These are phyloP conservation scores for Aspergillus glaucus DNA, from an alignment of 2,329 filamentous ascomycete genomes.

Conservation along the genomic window DNA sequence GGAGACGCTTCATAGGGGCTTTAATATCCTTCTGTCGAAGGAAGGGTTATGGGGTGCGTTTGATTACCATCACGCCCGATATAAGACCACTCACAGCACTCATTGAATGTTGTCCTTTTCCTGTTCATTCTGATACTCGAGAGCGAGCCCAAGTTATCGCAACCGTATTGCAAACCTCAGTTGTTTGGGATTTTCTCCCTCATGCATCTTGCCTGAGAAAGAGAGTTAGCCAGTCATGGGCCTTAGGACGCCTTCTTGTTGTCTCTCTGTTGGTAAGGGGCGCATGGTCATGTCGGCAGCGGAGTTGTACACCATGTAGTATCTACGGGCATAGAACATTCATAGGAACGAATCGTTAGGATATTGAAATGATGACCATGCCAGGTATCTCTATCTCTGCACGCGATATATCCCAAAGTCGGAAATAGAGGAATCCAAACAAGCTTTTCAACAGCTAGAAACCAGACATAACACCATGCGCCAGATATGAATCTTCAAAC, in stretches of 20 bases:
- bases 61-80: neutral
- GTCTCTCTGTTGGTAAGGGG: conserved; percentile 3
- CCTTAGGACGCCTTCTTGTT: conserved; percentile 2
- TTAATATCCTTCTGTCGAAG: conserved; percentile 1
- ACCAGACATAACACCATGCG: conserved; percentile 35
- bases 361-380: neutral
- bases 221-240: too few relatives aligned
- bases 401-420: conserved; percentile 2
- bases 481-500: conserved; percentile 23
- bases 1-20: conserved; percentile 3
- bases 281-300: conserved; percentile 7
- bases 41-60: neutral
- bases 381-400: neutral
- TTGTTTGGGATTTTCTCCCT: too few relatives aligned
- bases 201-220: too few relatives aligned
- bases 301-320: neutral
- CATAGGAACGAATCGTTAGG: conserved; percentile 5
- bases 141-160: too few relatives aligned
- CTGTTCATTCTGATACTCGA: too few relatives aligned
- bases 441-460: conserved; percentile 20
- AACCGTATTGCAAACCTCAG: too few relatives aligned
- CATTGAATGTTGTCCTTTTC: too few relatives aligned
- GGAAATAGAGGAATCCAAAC: conserved; percentile 15
- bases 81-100: too few relatives aligned
- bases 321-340: conserved; percentile 8